These are phyloP conservation scores for Gonapodya sp. DNA, from an alignment of 192 early-diverging fungal species.

Conservation along the genomic window DNA sequence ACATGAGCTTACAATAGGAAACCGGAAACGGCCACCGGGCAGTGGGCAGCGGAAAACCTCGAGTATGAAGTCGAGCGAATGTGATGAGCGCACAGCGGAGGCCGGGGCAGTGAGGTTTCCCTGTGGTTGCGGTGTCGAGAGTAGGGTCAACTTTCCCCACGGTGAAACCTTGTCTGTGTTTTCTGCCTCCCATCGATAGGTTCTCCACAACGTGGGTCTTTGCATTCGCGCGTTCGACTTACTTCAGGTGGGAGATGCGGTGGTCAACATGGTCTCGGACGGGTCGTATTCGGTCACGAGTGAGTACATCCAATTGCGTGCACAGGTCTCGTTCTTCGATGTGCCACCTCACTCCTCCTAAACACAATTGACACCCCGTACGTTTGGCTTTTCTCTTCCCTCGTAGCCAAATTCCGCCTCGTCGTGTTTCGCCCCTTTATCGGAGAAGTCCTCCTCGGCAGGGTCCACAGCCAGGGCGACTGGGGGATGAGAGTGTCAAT, in stretches of 20 bases:
- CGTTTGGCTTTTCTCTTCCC: no score
- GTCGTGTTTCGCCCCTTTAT: conserved; percentile 84
- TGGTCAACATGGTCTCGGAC: conserved; percentile 73
- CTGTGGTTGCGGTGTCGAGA: no score
- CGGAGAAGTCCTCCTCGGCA: conserved; percentile 76
- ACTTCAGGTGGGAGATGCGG: conserved; percentile 68
- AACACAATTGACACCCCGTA: no score
- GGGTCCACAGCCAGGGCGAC: conserved; percentile 41
- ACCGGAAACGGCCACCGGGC: no score
- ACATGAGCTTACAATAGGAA: no score
- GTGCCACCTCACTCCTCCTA: background rate
- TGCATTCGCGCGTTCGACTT: conserved; percentile 81
- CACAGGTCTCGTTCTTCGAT: background rate
- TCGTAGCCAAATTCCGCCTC: conserved; percentile 65
- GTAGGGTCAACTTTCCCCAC: background rate
- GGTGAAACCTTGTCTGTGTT: background rate
- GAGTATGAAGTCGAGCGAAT: no score
- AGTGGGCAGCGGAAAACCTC: no score
- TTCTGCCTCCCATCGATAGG: conserved; percentile 23
- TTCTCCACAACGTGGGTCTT: conserved; percentile 80
- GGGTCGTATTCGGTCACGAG: conserved; percentile 68
- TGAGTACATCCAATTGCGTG: conserved; percentile 16
- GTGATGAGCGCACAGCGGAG: no score
- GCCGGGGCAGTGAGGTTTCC: no score
- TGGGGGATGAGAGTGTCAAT: conserved; percentile 48